These are phyloP conservation scores for Epichloe sibirici DNA, from an alignment of 2,329 filamentous ascomycete species.

Conservation along the genomic window DNA sequence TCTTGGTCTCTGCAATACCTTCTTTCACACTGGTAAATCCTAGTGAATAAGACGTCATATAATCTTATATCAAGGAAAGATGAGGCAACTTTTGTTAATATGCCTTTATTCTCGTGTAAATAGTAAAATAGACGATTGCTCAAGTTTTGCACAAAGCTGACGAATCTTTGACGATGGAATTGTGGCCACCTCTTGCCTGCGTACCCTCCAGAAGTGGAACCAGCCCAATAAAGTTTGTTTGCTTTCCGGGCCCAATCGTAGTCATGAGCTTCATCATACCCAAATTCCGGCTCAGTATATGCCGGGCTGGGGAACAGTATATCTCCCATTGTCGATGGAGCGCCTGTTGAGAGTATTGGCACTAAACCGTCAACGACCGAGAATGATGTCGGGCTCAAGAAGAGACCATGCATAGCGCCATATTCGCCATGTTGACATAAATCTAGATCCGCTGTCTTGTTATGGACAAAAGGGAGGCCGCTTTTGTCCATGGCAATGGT, in stretches of 20 bases:
- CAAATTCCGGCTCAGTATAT: slow-evolving; percentile 29
- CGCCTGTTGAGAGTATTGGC: slow-evolving; percentile 33
- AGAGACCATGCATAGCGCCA: slow-evolving; percentile 28
- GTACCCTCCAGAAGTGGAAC: slow-evolving; percentile 40
- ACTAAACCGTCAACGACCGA: slow-evolving; percentile 25
- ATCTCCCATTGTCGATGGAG: slow-evolving; percentile 35
- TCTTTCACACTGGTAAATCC: neutral
- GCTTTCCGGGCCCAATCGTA: neutral
- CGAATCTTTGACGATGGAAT: slow-evolving; percentile 36
- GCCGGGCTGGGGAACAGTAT: slow-evolving; percentile 39
- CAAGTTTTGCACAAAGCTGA: slow-evolving; percentile 23
- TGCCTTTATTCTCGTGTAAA: neutral
- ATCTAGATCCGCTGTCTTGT: neutral
- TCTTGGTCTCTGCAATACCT: neutral
- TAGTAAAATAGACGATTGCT: slow-evolving; percentile 8
- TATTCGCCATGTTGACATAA: neutral
- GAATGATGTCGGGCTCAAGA: slow-evolving; percentile 30
- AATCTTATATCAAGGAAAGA: neutral
- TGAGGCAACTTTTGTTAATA: slow-evolving; percentile 2
- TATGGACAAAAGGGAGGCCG: neutral
- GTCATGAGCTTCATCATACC: slow-evolving; percentile 29
- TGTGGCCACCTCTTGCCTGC: slow-evolving; percentile 23
- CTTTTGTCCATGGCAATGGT: neutral
- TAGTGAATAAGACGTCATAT: neutral
- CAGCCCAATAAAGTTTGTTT: slow-evolving; percentile 43